Base-by-base conservation (phyloP, 495 filamentous ascomycete species). In the Friedmanniomyces endolithicus region DNA sequence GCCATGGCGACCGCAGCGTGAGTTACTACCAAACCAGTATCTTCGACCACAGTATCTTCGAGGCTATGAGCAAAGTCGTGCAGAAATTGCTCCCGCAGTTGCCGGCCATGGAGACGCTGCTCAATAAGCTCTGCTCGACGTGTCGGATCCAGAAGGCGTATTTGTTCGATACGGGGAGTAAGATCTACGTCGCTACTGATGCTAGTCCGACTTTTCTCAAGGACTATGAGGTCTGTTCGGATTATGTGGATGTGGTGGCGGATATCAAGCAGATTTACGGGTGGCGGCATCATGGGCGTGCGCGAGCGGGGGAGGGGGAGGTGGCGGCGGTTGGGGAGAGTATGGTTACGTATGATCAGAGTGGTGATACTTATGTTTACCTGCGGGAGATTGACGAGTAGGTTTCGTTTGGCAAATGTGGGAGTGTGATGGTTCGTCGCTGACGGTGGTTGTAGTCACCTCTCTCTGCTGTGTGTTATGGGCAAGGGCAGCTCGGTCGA, bases 101-200 rank as follows among this genome's bases (percentile, higher is more conserved):
- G 11, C 86, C 88, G 0, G 90, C 87, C 19, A 81, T 97, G 35
- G 94, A 98, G 70, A 84, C 87, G 37, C 74, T 98, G 67, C 80
- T 97, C 58, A 92, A 94, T 65, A 88, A 86, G 51, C 77, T 97
- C 34, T 87, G 81, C 70, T 84, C 82, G 24, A 90, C 86, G 27
- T 96, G 88, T 65, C 83, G 85, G 6, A 95, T 98, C 62, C 89
- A 97, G 65, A 98, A 98, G 72, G 90, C 88, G 0, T 98, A 96
- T 67, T 76, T 98, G 12, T 97, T 97, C 62, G 92, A 98, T 65
- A 87, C 95, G 12, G 74, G 92, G 50, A 94, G 86, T 70, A 98
- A 98, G 72, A 95, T 98, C 54, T 98, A 97, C 68, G 94, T 98
- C 54, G 92, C 94, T 4, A 95, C 88, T 11, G 92, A 98, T 65